These are phyloP conservation scores for Fusarium coicis DNA, from an alignment of 2,329 filamentous ascomycete species.

Conservation along the genomic window DNA sequence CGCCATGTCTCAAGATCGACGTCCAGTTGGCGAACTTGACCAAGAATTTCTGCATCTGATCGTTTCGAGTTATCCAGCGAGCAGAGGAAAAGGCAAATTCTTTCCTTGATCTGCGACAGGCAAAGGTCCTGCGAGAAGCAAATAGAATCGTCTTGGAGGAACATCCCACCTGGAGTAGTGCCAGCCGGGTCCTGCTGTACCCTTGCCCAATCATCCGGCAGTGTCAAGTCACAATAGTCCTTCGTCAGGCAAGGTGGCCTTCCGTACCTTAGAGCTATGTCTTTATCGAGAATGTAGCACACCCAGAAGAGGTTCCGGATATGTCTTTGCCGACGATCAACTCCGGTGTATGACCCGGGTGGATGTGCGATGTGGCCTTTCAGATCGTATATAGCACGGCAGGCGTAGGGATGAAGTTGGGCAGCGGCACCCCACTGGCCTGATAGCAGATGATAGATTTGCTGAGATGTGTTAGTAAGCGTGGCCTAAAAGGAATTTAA, in stretches of 20 bases:
- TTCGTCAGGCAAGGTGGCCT: background rate
- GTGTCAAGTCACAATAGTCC: background rate
- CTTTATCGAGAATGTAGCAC: background rate
- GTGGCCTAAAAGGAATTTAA: too few species aligned
- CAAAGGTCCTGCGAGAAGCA: background rate
- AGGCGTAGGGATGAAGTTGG: background rate
- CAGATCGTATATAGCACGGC: background rate
- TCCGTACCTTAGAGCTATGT: background rate
- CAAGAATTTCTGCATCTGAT: background rate
- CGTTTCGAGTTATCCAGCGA: background rate
- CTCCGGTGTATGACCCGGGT: fast-evolving
- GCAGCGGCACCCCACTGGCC: background rate
- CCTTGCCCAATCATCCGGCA: background rate
- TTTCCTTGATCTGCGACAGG: background rate
- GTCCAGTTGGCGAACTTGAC: background rate
- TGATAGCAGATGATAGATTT: background rate
- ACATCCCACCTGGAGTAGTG: background rate
- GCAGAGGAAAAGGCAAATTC: background rate
- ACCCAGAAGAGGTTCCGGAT: background rate
- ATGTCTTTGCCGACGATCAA: background rate
- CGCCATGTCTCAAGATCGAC: constrained; percentile 3
- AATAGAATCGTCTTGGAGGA: fast-evolving
- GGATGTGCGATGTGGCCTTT: background rate
- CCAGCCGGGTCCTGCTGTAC: fast-evolving
- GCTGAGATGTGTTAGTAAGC: fast-evolving